A percentile compares a stretch with the other conserved stretches of the same genome.
These are phyloP conservation scores for Hypoxylon intermedium DNA, from an alignment of 495 filamentous ascomycete genomes.

Conservation along the genomic window DNA sequence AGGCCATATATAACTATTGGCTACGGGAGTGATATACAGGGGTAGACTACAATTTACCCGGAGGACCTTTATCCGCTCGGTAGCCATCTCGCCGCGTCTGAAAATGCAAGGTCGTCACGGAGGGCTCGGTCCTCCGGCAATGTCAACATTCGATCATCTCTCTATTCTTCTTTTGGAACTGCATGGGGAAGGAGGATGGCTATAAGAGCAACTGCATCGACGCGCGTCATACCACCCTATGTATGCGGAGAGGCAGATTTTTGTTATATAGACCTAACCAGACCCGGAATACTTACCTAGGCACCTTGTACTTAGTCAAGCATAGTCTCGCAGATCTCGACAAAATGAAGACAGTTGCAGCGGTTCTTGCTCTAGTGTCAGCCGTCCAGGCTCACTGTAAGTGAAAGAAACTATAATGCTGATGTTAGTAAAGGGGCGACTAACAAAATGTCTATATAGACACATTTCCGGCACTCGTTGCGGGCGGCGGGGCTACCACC, in stretches of 20 bases:
- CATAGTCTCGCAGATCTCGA: background rate
- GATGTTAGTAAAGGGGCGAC: background rate
- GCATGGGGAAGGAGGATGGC: background rate
- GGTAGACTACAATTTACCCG: slow-evolving; percentile 22
- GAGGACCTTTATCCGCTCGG: slow-evolving; percentile 36
- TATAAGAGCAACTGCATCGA: slow-evolving; percentile 6
- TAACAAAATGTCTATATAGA: slow-evolving; percentile 29
- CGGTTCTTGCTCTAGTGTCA: slow-evolving; percentile 34
- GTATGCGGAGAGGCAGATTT: slow-evolving; percentile 2
- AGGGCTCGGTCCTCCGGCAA: slow-evolving; percentile 12
- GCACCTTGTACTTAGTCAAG: background rate
- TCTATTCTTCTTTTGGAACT: slow-evolving; percentile 14
- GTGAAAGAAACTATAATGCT: background rate
- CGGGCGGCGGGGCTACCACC: slow-evolving; percentile 29
- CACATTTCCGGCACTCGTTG: slow-evolving; percentile 42
- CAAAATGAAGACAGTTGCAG: slow-evolving; percentile 37
- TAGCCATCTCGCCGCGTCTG: slow-evolving; percentile 31
- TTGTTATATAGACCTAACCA: too few relatives aligned
- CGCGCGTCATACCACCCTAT: slow-evolving; percentile 1
- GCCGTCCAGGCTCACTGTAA: slow-evolving; percentile 42
- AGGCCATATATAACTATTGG: slow-evolving; percentile 11
- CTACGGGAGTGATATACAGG: slow-evolving; percentile 1
- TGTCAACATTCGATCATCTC: slow-evolving; percentile 16
- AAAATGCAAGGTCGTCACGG: slow-evolving; percentile 28
- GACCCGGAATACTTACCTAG: background rate